These are phyloP conservation scores for Hyaloscypha bicolor DNA, from an alignment of 495 filamentous ascomycete genomes.

Conservation along the genomic window DNA sequence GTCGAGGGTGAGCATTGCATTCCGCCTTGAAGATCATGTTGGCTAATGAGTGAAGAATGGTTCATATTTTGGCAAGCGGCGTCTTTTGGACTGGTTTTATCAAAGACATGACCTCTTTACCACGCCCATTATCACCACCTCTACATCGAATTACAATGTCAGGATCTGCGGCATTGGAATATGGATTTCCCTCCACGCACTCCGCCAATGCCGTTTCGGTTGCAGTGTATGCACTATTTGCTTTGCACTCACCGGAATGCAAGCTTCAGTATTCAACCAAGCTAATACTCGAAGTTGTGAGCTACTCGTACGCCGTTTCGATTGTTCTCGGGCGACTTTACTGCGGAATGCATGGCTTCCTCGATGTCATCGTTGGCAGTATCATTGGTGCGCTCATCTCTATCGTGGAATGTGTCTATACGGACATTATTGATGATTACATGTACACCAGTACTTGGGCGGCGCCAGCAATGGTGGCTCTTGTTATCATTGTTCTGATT, in stretches of 20 bases:
- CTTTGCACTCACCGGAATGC: conserved; percentile 59
- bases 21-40: neutral
- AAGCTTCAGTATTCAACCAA: conserved; percentile 52
- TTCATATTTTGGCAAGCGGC: conserved; percentile 83
- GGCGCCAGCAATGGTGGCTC: conserved; percentile 59
- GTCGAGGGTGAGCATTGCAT: conserved; percentile 67
- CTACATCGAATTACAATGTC: conserved; percentile 96
- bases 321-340: conserved; percentile 90
- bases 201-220: conserved; percentile 97
- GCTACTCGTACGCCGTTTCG: conserved; percentile 84
- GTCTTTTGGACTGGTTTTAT: conserved; percentile 94
- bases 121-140: conserved; percentile 89
- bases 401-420: conserved; percentile 71
- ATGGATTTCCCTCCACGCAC: conserved; percentile 96
- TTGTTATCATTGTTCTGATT: conserved; percentile 72
- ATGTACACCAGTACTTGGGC: conserved; percentile 58
- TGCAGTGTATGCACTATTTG: conserved; percentile 76
- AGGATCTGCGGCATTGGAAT: conserved; percentile 89
- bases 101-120: conserved; percentile 94
- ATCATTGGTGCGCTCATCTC: conserved; percentile 61
- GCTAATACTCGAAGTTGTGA: conserved; percentile 61
- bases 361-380: conserved; percentile 82
- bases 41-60: conserved; percentile 58
- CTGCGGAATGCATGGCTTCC: conserved; percentile 98
- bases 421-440: conserved; percentile 65